Percentiles rank a stretch among this genome's conserved stretches.
These are phyloP conservation scores for Trichothecium sympodiale DNA, from an alignment of 2,329 filamentous ascomycete genomes.

Conservation along the genomic window DNA sequence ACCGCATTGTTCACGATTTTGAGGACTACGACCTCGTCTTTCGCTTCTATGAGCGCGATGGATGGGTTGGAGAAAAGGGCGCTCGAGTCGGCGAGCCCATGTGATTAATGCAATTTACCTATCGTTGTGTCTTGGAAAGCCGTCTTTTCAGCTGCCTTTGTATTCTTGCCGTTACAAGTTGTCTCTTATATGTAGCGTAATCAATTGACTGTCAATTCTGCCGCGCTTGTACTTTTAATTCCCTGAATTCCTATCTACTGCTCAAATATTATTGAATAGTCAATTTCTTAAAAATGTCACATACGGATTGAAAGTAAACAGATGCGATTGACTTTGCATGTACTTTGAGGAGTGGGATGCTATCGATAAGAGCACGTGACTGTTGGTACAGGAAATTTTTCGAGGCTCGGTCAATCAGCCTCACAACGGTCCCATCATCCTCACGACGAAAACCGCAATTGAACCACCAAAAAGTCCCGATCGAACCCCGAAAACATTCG, in stretches of 20 bases:
- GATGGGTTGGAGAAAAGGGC: slow-evolving; percentile 48
- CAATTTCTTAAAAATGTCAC: too few species aligned
- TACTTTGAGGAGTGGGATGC: too few species aligned
- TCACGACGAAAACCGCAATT: not conserved
- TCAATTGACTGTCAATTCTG: not conserved
- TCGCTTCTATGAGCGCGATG: slow-evolving; percentile 87
- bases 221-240: too few species aligned
- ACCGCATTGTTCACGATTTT: slow-evolving; percentile 93
- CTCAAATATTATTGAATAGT: too few species aligned
- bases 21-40: slow-evolving; percentile 97
- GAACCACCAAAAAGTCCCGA: too few species aligned
- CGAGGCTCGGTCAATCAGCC: too few species aligned
- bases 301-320: too few species aligned
- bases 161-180: not conserved
- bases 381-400: not conserved
- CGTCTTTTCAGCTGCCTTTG: too few species aligned
- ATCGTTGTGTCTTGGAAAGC: too few species aligned
- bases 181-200: not conserved
- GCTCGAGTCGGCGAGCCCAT: slow-evolving; percentile 43
- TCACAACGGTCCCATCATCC: too few species aligned
- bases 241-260: too few species aligned
- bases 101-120: not conserved
- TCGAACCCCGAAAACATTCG: not conserved
- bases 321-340: too few species aligned
- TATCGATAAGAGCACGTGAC: slow-evolving; percentile 5